phyloP scores from a whole-genome alignment of 768 basidiomycete species.

The Hirschioporus abietinus region DNA sequence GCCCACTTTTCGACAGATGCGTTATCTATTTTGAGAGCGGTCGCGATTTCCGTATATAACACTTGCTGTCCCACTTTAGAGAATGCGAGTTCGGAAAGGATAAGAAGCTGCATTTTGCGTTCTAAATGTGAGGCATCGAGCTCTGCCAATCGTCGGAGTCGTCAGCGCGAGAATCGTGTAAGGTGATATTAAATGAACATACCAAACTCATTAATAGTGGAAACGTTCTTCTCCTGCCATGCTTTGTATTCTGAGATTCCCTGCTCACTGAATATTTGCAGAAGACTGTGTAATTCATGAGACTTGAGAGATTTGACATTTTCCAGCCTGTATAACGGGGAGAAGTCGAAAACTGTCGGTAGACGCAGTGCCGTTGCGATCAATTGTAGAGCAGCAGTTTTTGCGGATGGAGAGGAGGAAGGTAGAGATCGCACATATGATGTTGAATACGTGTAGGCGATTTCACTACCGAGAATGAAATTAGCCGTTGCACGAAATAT shows the following conservation, averaged over 20 bases:
- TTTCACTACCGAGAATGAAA: constrained; percentile 34
- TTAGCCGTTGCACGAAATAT: constrained; percentile 1
- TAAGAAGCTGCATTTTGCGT: constrained; percentile 74
- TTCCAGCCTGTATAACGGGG: constrained; percentile 72
- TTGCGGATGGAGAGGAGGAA: constrained; percentile 43
- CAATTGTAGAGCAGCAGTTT: constrained; percentile 50
- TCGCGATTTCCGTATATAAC: constrained; percentile 63
- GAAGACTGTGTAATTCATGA: constrained; percentile 68
- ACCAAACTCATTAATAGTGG: constrained; percentile 54
- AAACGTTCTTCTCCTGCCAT: constrained; percentile 52
- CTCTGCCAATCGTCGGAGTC: constrained; percentile 29
- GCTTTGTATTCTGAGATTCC: constrained; percentile 55
- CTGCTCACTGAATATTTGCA: constrained; percentile 67
- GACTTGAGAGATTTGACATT: constrained; percentile 59
- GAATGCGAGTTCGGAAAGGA: constrained; percentile 72
- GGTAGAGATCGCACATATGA: constrained; percentile 58
- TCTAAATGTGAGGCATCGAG: constrained; percentile 57
- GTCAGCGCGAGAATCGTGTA: background rate
- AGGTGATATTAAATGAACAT: background rate
- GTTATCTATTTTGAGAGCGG: constrained; percentile 56
- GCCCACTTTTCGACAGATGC: constrained; percentile 80
- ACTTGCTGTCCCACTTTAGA: constrained; percentile 70
- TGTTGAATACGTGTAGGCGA: constrained; percentile 60
- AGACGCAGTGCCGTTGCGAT: constrained; percentile 63
- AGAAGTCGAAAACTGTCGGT: constrained; percentile 73